phyloP scores from a whole-genome alignment of 2,329 filamentous ascomycete species.

The Penicillium expansum region DNA sequence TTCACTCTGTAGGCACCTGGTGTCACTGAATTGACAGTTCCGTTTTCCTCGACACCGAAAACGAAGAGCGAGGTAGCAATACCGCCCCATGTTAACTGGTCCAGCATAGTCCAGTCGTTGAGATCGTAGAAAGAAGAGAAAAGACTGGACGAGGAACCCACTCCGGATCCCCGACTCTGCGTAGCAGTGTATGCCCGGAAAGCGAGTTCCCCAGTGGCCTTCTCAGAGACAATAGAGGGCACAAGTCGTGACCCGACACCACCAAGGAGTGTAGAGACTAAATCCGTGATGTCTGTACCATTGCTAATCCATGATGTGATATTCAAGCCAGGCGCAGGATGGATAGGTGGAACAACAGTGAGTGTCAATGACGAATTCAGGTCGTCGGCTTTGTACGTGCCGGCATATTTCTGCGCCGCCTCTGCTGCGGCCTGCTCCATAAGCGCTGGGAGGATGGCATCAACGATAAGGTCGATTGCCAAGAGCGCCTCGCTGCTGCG shows the following conservation, averaged over 20 bases:
- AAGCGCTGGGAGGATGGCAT: conserved; percentile 33
- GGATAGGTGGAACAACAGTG: conserved; percentile 4
- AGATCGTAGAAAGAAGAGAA: conserved; percentile 21
- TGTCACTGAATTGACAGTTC: conserved; percentile 19
- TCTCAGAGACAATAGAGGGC: conserved; percentile 16
- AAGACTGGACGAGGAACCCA: conserved; percentile 2
- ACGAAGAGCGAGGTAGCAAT: conserved; percentile 26
- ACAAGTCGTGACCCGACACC: conserved; percentile 14
- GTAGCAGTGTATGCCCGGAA: conserved; percentile 18
- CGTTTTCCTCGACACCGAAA: conserved; percentile 26
- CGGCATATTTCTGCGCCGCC: conserved; percentile 25
- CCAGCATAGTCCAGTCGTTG: conserved; percentile 19
- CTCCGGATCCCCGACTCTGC: neutral
- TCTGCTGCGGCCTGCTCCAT: conserved; percentile 31
- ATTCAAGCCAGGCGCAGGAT: conserved; percentile 21
- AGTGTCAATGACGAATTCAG: conserved; percentile 31
- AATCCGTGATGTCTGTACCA: conserved; percentile 27
- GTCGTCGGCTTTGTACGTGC: conserved; percentile 28
- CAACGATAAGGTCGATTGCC: conserved; percentile 28
- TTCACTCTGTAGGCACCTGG: conserved; percentile 19
- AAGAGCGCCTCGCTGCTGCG: conserved; percentile 11
- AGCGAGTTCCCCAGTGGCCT: conserved; percentile 16
- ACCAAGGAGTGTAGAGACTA: neutral
- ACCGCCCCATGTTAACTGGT: conserved; percentile 24
- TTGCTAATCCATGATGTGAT: conserved; percentile 33